Base-by-base conservation (phyloP, 495 filamentous ascomycete species). In the Podospora conica region DNA sequence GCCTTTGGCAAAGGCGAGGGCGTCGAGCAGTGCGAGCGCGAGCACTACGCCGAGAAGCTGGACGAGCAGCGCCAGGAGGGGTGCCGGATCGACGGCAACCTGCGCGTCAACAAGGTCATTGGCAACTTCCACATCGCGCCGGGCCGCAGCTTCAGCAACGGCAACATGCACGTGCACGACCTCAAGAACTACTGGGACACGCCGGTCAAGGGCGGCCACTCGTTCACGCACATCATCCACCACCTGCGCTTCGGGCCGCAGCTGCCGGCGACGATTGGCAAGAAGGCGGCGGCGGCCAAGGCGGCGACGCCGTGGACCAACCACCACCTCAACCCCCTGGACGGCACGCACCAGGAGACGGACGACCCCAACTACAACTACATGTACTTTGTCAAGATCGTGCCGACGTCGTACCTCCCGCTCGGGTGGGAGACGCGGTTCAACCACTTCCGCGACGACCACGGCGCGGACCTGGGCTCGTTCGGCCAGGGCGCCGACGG, bases 341-440 rank as follows among this genome's bases (percentile, higher is more conserved):
- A 99, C 70, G 82, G 81, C 58, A 91, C 90, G 9, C 77, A 83
- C 69, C 93, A 97, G 81, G 74, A 79, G 55, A 94, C 93, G 10
- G 78, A 87, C 23, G 92, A 96, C 69, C 85, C 90, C 60, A 89
- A 88, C 53, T 97, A 83, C 82, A 99, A 97, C 77, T 99, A 88
- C 74, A 97, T 97, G 93, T 99, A 99, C 81, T 99, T 98, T 75
- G 83, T 99, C 76, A 99, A 99, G 79, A 93, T 99, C 56, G 95
- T 99, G 40, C 90, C 89, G 9, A 99, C 95, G 18, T 91, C 91
- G 2, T 99, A 97, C 71, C 84, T 98, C 8, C 94, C 95, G 1
- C 83, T 98, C 6, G 91, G 92, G 20, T 93, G 91, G 92, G 77
- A 82, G 58, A 76, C 72, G 64, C 70, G 74, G 58, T 68, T 60